Evolutionary conservation across 2,329 filamentous ascomycete species (phyloP), one percentile per base, ranked within the genome.

Genomic region (Malbranchea cinnamomea): DNA sequence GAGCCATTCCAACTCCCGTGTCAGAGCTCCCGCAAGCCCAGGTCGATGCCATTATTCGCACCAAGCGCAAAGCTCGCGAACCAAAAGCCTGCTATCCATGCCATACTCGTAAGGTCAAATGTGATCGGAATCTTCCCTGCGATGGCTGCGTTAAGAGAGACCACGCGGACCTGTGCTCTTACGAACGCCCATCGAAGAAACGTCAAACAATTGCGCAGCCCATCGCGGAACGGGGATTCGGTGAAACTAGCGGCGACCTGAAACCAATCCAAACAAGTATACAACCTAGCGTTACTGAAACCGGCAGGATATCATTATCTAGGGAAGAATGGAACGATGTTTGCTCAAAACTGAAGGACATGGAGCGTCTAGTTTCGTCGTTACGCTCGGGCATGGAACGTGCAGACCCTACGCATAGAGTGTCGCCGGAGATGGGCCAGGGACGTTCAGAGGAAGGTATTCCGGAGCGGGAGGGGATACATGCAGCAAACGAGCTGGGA

Each of bases 401-500:
- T 23, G 48, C 41, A 2, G 54, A 57, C 23, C 46, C 55, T 22
- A 45, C 38, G 10, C 31, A 25, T n/a, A 16, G 16, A 8, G 12
- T 31, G n/a, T 28, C 36, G 10, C 28, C 36, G 3, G 32, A 33
- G 6, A 24, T 34, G 20, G 20, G 9, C 9, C 20, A 11, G 9
- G 9, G 9, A 2, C 26, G 26, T 22, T 33, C 31, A 3, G 32
- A n/a, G 14, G 32, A 25, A 15, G 15, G 6, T 12, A 21, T 34
- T 13, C 33, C 38, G 2, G 37, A 41, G 22, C 11, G 54, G 31
- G 68, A 74, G 43, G 71, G 71, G 2, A 64, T 74, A 14, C 69
- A 74, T 46, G 68, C 69, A 5, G 57, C 60, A 32, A 74, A 74
- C 44, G 68, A 68, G 33, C 51, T 68, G 26, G 67, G 68, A 33